A percentile compares a stretch with the other conserved stretches of the same genome.
phyloP scores from a whole-genome alignment of 768 basidiomycete species.

The Chalciporus chontae region DNA sequence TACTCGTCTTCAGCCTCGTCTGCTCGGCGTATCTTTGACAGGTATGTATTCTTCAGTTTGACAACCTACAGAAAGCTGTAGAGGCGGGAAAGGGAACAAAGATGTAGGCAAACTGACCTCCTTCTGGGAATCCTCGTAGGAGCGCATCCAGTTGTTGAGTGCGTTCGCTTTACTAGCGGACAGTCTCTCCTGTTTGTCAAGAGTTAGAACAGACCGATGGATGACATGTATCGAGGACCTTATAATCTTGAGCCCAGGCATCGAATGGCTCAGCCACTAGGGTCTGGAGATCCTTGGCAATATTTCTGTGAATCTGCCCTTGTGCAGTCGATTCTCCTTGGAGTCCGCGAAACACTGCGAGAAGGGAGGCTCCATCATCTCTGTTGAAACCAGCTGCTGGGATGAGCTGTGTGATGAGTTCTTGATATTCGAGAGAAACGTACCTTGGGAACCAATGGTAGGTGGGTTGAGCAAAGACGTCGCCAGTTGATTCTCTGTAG shows the following conservation, averaged over 20 bases:
- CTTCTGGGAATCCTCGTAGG: constrained; percentile 65
- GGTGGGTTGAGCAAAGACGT: constrained; percentile 50
- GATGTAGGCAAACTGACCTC: constrained; percentile 43
- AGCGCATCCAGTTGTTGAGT: constrained; percentile 62
- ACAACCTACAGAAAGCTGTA: constrained; percentile 34
- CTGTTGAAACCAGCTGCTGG: constrained; percentile 62
- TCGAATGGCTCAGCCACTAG: constrained; percentile 80
- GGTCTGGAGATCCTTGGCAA: constrained; percentile 71
- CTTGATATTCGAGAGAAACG: constrained; percentile 8
- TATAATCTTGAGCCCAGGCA: constrained; percentile 73
- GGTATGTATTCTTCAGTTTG: constrained; percentile 74
- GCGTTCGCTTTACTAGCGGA: constrained; percentile 53
- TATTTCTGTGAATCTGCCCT: constrained; percentile 67
- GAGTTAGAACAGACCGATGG: constrained; percentile 12
- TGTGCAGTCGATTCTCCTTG: constrained; percentile 69
- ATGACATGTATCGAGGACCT: constrained; percentile 37
- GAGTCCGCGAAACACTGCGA: constrained; percentile 76
- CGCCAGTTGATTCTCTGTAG: constrained; percentile 66
- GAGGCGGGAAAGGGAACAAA: background rate
- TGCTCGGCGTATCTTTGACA: constrained; percentile 74
- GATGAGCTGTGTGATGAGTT: constrained; percentile 6
- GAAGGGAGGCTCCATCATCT: constrained; percentile 84
- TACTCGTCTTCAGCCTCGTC: constrained; percentile 96
- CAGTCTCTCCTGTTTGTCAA: constrained; percentile 52
- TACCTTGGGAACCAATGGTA: constrained; percentile 49